Evolutionary conservation across 2,329 filamentous ascomycete genomes (phyloP), one percentile per base, ranked within the genome.

Genomic region (Colletotrichum orchidophilum): DNA sequence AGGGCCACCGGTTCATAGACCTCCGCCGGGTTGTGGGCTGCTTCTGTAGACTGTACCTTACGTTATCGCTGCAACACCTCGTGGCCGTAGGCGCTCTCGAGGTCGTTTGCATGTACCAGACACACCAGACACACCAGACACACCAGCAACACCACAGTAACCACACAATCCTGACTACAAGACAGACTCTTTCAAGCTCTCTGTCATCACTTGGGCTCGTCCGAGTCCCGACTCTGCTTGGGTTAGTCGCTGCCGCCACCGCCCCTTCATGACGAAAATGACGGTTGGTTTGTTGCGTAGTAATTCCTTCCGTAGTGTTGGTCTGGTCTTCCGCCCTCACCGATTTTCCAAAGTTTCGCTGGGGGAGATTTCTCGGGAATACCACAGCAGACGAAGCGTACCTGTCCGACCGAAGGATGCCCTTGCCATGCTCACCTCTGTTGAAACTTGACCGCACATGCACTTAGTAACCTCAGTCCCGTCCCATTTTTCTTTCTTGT

Each of bases 311-410:
- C 50, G 54, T 46, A 42, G 39, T n/a, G 8, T 46, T n/a, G 18
- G 31, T 49, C 27, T 61, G 24, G 39, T 49, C 31, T n/a, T 26
- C n/a, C 49, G 63, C 63, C 54, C 46, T 70, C 26, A 26, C 66
- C 54, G 54, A 60, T 15, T 27, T 18, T 29, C 21, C 15, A 7
- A 18, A 21, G 26, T 58, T 39, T 18, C 35, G 13, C 9, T 21
- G n/a, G 52, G 49, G 63, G 57, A 61, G 63, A 62, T 62, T 71
- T 68, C 63, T 71, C 63, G 63, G 68, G 31, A 67, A 71, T 33
- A 59, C 24, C 54, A 33, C n/a, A 39, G 15, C 35, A 5, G 26
- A 29, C n/a, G n/a, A 24, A 27, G n/a, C 49, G 11, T 52, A 26
- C 24, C 49, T 52, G n/a, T 9, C 35, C 18, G 26, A 26, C 26